Base-by-base conservation (phyloP, 164 flowering plant species). In the Tetrastigma voinierianum region DNA sequence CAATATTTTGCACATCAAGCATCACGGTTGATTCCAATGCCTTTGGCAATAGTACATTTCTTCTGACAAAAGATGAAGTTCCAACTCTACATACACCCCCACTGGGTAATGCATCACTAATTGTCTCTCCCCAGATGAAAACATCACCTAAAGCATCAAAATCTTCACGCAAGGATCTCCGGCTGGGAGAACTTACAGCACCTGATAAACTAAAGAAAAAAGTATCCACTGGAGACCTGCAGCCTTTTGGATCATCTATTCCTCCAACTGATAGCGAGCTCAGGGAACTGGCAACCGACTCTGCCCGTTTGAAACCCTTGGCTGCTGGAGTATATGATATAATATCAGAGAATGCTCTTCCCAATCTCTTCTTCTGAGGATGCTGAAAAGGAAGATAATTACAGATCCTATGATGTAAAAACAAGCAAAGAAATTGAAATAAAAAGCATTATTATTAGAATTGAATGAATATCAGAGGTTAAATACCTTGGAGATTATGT, bases 111-210 rank as follows among this genome's bases (percentile, higher is more conserved):
- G 91, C 98, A 59, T 80, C 82, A 17, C 86, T 84, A 64, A 80
- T 74, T 46, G 87, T 85, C 79, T 95, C 92, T 63, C 97, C 98
- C 96, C 96, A 95, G 12, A 90, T 75, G 75, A 81, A 86, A 75
- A 87, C 96, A 81, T 92, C 98, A 55, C 96, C 96, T 32, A 90
- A 68, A 60, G 85, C 76, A 67, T 91, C 95, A 79, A 90, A 86
- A 69, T 90, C 94, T 57, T 91, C 97, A 57, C 65, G 80, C 64
- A 53, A 69, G 56, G 98, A 94, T 51, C 94, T 90, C 53, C 87
- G 97, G 76, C 96, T 91, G 13, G 97, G 90, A 52, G 93, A 88
- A 69, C 98, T 94, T 18, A 88, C 80, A 32, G 84, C 92, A 83
- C 97, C 92, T 16, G 98, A 95, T 71, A 87, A 77, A 81, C 97